Evolutionary conservation across 306 rosid genomes (phyloP), one percentile per base, ranked within the genome.

Genomic region (Vigna reflexopilosa): DNA sequence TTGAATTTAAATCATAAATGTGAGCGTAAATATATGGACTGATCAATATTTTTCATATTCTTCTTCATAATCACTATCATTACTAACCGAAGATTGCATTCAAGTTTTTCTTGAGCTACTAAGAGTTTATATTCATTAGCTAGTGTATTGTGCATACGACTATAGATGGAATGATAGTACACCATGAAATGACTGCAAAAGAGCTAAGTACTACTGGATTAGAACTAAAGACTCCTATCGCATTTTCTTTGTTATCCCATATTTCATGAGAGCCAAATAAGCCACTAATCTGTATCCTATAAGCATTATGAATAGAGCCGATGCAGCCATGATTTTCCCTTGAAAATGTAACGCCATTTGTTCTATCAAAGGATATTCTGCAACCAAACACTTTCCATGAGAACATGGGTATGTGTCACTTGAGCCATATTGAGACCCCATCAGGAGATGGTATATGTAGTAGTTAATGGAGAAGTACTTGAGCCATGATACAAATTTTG

Each of bases 211-310:
- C 22, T 20, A 51, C 28, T 26, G 3, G 30, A 26, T 67, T 40
- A 77, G 17, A 68, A 54, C 19, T 13, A 24, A 3, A 30, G 13
- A 6, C 19, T 64, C 1, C 52, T 76, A 76, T 0, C 8, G 58
- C 73, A 54, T 7, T 50, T 78, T 78, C 76, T 78, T 89, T 36
- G 78, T 84, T 3, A 49, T 55, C 22, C 94, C 90, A 79, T 86
- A 57, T 80, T 90, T 85, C 89, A 79, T 86, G 10, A 90, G 83
- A 79, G 83, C 83, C 52, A 79, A 16, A 65, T 87, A 89, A 70
- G 93, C 93, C 42, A 89, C 4, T 13, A 91, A 51, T 51, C 97
- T 85, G 51, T 79, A 91, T 10, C 73, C 85, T 49, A 87, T 38
- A 1, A 89, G 78, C 96, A 91, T 91, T 0, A 75, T 10, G n/a